Evolutionary conservation across 345 rosid species (phyloP).

Genomic region (Chamaenerion angustifolium): DNA sequence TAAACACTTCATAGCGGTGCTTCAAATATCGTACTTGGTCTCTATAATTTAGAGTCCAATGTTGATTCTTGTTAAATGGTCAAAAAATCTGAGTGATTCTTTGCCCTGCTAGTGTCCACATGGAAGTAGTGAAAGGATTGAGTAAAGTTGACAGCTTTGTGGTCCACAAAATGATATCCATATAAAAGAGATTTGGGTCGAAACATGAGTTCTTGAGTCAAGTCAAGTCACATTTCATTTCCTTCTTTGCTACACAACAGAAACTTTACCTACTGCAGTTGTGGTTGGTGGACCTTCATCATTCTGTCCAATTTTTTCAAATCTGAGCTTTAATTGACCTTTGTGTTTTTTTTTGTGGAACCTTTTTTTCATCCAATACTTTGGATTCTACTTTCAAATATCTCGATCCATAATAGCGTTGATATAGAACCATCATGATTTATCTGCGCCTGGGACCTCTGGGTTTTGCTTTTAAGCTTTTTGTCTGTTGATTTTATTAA

Average conservation of each 20-base stretch:
- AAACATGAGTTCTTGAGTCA: not conserved
- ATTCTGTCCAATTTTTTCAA: not conserved
- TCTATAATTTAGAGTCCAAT: too few relatives aligned
- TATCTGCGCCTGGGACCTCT: not conserved
- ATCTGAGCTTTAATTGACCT: not conserved
- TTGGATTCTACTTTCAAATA: too few relatives aligned
- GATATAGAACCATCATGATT: not conserved
- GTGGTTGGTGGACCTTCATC: not conserved
- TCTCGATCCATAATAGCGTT: too few relatives aligned
- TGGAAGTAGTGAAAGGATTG: not conserved
- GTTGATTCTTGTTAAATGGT: too few relatives aligned
- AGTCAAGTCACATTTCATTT: constrained; percentile 1
- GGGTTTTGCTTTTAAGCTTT: not conserved
- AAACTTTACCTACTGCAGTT: not conserved
- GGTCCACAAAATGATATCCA: not conserved
- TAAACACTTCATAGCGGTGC: too few relatives aligned
- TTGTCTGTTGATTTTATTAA: not conserved
- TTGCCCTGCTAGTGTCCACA: constrained; percentile 1
- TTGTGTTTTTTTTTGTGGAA: not conserved
- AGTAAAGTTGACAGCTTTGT: constrained; percentile 2
- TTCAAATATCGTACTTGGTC: too few relatives aligned
- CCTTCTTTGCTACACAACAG: not conserved
- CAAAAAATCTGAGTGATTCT: not conserved
- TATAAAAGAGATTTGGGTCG: not conserved
- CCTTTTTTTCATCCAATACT: not conserved